Evolutionary conservation across 495 filamentous ascomycete species (phyloP), one percentile per base, ranked within the genome.

Genomic region (Aspergillus avenaceus): DNA sequence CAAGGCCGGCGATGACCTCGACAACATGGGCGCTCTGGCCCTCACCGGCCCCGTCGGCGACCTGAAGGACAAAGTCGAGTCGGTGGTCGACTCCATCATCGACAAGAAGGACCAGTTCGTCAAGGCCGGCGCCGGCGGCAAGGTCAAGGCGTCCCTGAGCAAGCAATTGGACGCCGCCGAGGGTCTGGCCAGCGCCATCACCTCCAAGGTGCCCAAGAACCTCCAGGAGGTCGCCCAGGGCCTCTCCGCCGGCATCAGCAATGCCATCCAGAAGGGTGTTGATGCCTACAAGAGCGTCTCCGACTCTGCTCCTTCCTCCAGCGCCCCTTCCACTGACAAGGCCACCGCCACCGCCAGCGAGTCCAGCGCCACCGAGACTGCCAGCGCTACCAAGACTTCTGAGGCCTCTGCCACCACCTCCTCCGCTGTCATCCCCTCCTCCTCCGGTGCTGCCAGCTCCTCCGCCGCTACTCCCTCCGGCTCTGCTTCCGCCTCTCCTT

Each of bases 101-200:
- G 32, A 44, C 44, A 71, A 70, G 63, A 69, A 70, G 58, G 24
- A 34, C 21, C 36, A 58, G 14, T 62, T 76, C 53, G 66, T 65
- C 40, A 45, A 61, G 14, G 65, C 65, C 25, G 55, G 58, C 34
- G 52, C 61, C 12, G 73, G 66, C 49, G 44, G 44, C 3, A 28
- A 34, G 4, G 49, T 71, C 50, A 56, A 66, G 37, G 23, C 36
- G 12, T 46, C 56, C 16, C 58, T 74, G 26, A 37, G 53, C n/a
- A 43, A 58, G 18, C 61, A 70, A 48, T 61, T 61, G 26, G 50
- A 45, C 47, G 71, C 69, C 27, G 62, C 67, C 50, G 49, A 63
- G 38, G 38, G 29, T 31, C 62, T 74, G 18, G 59, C 71, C 16
- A 55, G 59, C 14, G 57, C 60, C 28, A 51, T 72, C 42, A 60